Evolutionary conservation across 805 yeast species (phyloP), one percentile per base, ranked within the genome.

Genomic region (Starmerella roubikii): DNA sequence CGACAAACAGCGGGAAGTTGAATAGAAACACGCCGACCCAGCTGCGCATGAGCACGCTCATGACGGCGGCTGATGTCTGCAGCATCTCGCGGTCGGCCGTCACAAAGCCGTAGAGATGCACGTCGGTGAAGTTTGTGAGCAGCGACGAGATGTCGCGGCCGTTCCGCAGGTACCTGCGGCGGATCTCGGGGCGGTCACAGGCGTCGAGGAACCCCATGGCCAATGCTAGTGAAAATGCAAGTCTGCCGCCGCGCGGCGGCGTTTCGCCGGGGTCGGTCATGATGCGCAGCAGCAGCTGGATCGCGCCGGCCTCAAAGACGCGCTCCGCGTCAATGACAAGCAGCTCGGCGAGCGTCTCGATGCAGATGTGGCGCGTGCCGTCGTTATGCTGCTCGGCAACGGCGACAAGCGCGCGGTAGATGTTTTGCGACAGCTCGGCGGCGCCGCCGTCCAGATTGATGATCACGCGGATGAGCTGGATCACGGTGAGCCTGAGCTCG

Each of bases 11-110:
- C n/a, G 74, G 74, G 37, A 69, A 66, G n/a, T 63, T 58, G 31
- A 91, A 61, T 54, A 85, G 77, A 31, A 66, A 58, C 2, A 85
- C 52, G 0, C 98, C 99, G 11, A 79, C 66, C 74, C 88, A 78
- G 25, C 74, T 67, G 44, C 82, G 79, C 35, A 88, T 58, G 19
- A 82, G 60, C 3, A 69, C 55, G 0, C 79, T 60, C 2, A 88
- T 55, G 8, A 83, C 63, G 31, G 70, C 66, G 0, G 85, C 72
- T 12, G 74, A 62, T 42, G 67, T 69, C 41, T 77, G 78, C 22
- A 84, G 60, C 46, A 67, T 72, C 28, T 72, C 77, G 22, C 64
- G 58, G 41, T 67, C 67, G 22, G 67, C 54, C 37, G 70, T 71
- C 8, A 66, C 63, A 16, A 61, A 37, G 4, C 38, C 33, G 19